Evolutionary conservation across 371 early-diverging fungal genomes (phyloP).

Genomic region (Syncephalastrum monosporum): DNA sequence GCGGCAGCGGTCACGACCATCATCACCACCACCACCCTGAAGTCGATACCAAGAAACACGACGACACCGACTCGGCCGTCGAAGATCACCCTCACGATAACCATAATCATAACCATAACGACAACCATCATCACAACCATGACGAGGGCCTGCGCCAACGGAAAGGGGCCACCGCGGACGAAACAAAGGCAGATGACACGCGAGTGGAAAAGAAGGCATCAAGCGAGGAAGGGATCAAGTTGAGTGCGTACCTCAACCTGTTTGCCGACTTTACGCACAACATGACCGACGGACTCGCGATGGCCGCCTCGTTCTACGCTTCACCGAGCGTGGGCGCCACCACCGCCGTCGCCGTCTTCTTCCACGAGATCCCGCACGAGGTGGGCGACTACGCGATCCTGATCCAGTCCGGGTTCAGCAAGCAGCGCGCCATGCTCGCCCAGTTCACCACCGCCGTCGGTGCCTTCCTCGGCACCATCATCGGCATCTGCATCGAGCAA

Average conservation of each 20-base stretch:
- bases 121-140: constrained; percentile 5
- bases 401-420: constrained; percentile 80
- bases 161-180: neutral
- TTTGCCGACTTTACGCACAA: constrained; percentile 90
- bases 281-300: constrained; percentile 91
- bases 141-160: constrained; percentile 25
- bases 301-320: constrained; percentile 86
- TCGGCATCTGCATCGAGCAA: constrained; percentile 81
- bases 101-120: constrained; percentile 1
- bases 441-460: constrained; percentile 84
- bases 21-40: constrained; percentile 40
- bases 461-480: constrained; percentile 78
- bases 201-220: constrained; percentile 12
- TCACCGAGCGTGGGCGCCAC: constrained; percentile 82
- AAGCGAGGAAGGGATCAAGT: constrained; percentile 50
- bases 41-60: constrained; percentile 12
- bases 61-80: constrained; percentile 9
- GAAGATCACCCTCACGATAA: neutral
- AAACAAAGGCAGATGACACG: neutral
- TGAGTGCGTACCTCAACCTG: constrained; percentile 80
- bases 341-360: constrained; percentile 88
- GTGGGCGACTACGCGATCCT: constrained; percentile 91
- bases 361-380: constrained; percentile 94
- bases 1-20: constrained; percentile 61
- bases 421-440: constrained; percentile 75